Evolutionary conservation across 805 yeast species (phyloP), one percentile per base, ranked within the genome.

Genomic region (Zygosaccharomyces rouxii): DNA sequence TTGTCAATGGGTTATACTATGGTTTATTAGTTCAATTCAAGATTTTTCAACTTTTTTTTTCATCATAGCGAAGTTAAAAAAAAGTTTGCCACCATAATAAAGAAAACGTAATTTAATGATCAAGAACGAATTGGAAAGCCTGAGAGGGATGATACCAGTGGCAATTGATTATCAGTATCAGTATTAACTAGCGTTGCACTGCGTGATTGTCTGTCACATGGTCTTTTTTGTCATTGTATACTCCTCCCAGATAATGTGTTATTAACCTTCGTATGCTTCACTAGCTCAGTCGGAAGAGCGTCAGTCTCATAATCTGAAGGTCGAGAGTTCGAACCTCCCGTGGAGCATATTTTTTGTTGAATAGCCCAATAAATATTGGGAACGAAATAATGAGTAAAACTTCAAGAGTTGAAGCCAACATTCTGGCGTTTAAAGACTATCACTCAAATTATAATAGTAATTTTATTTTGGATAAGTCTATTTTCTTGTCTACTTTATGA

Each of bases 251-350:
- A n/a, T n/a, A n/a, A n/a, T n/a, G n/a, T n/a, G n/a, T n/a, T n/a
- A n/a, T n/a, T n/a, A n/a, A n/a, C n/a, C n/a, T 35, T 30, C 26
- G 13, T 47, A 19, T 46, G 74, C 75, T 71, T 68, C 71, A 67
- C 73, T 71, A 71, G 76, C 75, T 71, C 74, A 71, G 75, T 71
- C 69, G 75, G 76, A 63, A 71, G 76, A 71, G 75, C 75, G 74
- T 72, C 75, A 71, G 76, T 71, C 76, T 72, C 75, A 71, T 72
- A 72, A 71, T 71, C 74, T 71, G 73, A 70, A 70, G 73, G 73
- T 70, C 72, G 73, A 70, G 72, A 69, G 73, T 69, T 69, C 73
- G 74, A 71, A 69, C 74, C 75, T 71, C 74, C 74, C 74, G 71
- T 63, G 70, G 72, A 71, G 75, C 74, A 70, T 41, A 56, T 52